phyloP scores from a whole-genome alignment of 2,329 filamentous ascomycete genomes.

The Coniochaeta sp. region DNA sequence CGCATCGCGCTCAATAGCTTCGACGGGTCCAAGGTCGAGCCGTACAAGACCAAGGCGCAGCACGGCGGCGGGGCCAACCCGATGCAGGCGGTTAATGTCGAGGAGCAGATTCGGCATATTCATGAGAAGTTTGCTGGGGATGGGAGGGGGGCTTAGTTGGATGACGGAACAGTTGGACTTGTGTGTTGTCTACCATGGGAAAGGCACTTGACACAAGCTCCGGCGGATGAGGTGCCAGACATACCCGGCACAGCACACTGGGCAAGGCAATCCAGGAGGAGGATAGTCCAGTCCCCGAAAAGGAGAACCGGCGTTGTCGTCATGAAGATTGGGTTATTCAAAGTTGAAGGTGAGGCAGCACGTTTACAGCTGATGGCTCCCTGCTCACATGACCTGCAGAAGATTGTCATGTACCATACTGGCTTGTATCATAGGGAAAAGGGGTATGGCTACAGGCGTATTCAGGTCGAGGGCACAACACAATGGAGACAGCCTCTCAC shows the following conservation, averaged over 20 bases:
- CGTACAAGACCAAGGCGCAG: constrained; percentile 44
- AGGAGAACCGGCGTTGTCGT: too few species aligned
- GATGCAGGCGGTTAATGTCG: constrained; percentile 68
- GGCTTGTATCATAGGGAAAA: neutral
- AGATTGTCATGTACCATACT: neutral
- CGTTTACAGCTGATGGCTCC: neutral
- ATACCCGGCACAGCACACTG: too few species aligned
- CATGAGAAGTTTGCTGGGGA: constrained; percentile 43
- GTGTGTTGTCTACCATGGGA: too few species aligned
- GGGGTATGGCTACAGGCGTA: neutral
- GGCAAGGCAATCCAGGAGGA: too few species aligned
- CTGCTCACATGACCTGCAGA: neutral
- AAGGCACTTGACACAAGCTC: too few species aligned
- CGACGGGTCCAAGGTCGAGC: constrained; percentile 57
- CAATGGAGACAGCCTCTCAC: neutral
- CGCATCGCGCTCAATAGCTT: constrained; percentile 59
- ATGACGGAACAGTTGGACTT: too few species aligned
- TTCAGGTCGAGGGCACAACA: neutral
- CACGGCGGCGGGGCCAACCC: too few species aligned
- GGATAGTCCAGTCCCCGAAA: too few species aligned
- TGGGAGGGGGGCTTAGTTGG: constrained; percentile 15
- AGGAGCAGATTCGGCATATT: constrained; percentile 72
- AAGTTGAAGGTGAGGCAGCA: neutral
- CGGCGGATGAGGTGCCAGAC: too few species aligned
- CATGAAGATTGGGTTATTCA: too few species aligned